Conservation (phyloP, 2,329 filamentous ascomycete genomes). For the Ascosphaera pollenicola region DNA sequence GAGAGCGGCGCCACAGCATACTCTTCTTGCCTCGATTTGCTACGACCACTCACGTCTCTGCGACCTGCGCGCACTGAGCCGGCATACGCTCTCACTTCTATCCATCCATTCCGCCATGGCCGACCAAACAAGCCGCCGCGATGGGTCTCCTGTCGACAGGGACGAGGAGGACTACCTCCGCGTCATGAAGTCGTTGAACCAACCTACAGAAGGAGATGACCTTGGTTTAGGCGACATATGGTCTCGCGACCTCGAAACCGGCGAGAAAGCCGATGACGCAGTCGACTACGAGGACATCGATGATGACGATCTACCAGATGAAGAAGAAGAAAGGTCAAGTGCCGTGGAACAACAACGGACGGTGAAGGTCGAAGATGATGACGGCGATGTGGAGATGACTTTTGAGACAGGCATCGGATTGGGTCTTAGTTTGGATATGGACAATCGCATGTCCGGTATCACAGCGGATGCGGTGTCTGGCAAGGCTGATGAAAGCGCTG, state of each 20-base stretch:
- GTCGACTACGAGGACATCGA: constrained; percentile 79
- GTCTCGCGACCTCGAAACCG: constrained; percentile 19
- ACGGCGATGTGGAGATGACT: background rate
- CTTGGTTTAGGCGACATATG: constrained; percentile 18
- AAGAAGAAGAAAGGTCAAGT: constrained; percentile 37
- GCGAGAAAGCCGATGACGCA: constrained; percentile 78
- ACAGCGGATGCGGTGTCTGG: background rate
- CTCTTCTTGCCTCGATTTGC: too few species aligned
- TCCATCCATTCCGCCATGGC: background rate
- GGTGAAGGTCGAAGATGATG: background rate
- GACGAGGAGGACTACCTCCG: constrained; percentile 20
- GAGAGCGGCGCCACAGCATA: too few species aligned
- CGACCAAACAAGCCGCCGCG: background rate
- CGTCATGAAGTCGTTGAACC: constrained; percentile 21
- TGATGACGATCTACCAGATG: constrained; percentile 76
- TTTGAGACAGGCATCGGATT: background rate
- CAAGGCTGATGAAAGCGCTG: constrained; percentile 2
- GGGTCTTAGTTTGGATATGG: background rate
- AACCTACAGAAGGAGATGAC: constrained; percentile 10
- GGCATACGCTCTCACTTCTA: too few species aligned
- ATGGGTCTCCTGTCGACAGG: constrained; percentile 9
- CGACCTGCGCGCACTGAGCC: too few species aligned
- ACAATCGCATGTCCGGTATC: background rate
- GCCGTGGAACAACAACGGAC: constrained; percentile 15
- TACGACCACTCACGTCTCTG: too few species aligned